Evolutionary conservation across 1,139 yeast species (phyloP), one percentile per base, ranked within the genome.

Genomic region (Eremothecium sinecaudum): DNA sequence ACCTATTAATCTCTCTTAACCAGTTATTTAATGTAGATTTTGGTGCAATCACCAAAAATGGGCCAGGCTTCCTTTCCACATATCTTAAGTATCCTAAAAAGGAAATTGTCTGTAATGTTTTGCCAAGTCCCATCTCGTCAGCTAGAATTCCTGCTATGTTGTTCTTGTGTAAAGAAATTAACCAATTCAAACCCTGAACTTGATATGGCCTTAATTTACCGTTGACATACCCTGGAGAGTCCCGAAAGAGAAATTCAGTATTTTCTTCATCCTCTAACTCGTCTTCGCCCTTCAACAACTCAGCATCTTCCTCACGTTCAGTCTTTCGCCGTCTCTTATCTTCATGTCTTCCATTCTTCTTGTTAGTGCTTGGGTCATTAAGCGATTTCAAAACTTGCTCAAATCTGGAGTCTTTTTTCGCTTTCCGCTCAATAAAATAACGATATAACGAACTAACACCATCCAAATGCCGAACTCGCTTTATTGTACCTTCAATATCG

Each of bases 61-160:
- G 92, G 0, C 92, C 92, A 38, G 67, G 70, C 23, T 76, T 66
- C 10, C 69, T 61, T 46, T 68, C 72, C 35, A 73, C 59, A 50
- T 73, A 78, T 42, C 90, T 65, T 33, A 80, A 61, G 48, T 76
- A 79, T 1, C 90, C 90, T 35, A 80, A 61, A 46, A 80, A 80
- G 4, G 97, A 75, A 40, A 90, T 84, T 0, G 96, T 84, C 58
- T 90, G 98, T 40, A 90, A 66, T 1, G 98, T 90, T 56, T 90
- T 90, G 40, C 98, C 98, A 39, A 90, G 69, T 2, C 98, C 98
- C 98, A 90, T 90, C 59, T 90, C 98, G 61, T 90, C 98, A 7
- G 98, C 98, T 39, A 90, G 67, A 32, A 90, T 87, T 32, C 97
- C 97, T 1, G 92, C 77, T 37, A 87, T 69, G 49, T 79, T 76